Evolutionary conservation across 768 basidiomycete species (phyloP), one percentile per base, ranked within the genome.

Genomic region (Lactarius hatsudake): DNA sequence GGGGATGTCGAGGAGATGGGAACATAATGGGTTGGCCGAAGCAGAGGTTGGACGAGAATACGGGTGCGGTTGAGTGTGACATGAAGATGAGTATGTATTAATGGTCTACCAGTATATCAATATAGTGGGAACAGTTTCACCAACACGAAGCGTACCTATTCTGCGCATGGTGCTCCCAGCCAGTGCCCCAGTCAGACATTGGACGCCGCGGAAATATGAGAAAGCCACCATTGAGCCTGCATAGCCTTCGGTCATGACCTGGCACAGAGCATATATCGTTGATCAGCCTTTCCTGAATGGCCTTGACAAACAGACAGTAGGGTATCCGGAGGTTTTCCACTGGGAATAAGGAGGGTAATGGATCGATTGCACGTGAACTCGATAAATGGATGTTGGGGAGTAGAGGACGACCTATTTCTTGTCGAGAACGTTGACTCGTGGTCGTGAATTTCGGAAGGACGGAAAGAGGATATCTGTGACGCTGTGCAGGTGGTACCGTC

Each of bases 1-100:
- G 86, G 83, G 15, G 82, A 75, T 30, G 61, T 45, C 23, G 65
- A 56, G 17, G 69, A 64, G 7, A 92, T 77, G 10, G 86, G 83
- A 55, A 87, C 76, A 72, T 86, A 85, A 23, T 84, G 81, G 2
- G 89, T 89, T 6, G 84, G 75, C 13, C 81, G 77, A 42, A 90
- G 79, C 20, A 84, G 78, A 1, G 88, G 86, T 65, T 89, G 88
- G n/a, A 93, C 76, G 36, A 89, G 77, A n/a, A 91, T 75, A 64
- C 82, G 81, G 32, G 75, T 79, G 64, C 63, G 61, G 51, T 34
- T 69, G 59, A 57, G 70, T 53, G 34, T 62, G 23, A 58, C 68
- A 30, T 60, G 72, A 59, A 60, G 78, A 75, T 15, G 86, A 77
- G 62, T 84, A 82, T 84, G 84, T 5, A 88, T 77, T 40, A 90